phyloP scores from a whole-genome alignment of 2,329 filamentous ascomycete genomes.

The Cercospora citrullina region DNA sequence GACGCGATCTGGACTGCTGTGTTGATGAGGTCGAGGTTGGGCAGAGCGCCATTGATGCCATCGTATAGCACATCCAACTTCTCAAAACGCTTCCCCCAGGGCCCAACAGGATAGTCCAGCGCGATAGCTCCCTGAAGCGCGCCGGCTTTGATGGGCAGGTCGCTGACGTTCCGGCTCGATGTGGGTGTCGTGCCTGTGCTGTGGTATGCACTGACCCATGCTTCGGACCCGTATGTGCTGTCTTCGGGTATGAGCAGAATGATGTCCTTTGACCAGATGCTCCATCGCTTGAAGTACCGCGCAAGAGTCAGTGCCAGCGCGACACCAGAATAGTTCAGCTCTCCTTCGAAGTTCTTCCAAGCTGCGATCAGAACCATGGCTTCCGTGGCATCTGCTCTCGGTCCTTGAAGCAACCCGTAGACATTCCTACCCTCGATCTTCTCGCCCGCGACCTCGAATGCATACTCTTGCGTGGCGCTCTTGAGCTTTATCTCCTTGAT shows the following conservation, averaged over 20 bases:
- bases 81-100: slow-evolving; percentile 77
- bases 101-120: slow-evolving; percentile 76
- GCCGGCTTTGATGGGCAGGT: slow-evolving; percentile 85
- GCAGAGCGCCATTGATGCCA: slow-evolving; percentile 90
- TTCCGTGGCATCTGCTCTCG: slow-evolving; percentile 92
- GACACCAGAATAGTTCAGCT: slow-evolving; percentile 83
- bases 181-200: slow-evolving; percentile 73
- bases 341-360: slow-evolving; percentile 77
- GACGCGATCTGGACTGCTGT: slow-evolving; percentile 83
- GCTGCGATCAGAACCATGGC: slow-evolving; percentile 90
- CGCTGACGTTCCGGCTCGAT: slow-evolving; percentile 55
- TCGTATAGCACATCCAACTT: slow-evolving; percentile 91
- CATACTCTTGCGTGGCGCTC: slow-evolving; percentile 82
- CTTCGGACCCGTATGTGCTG: slow-evolving; percentile 85
- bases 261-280: slow-evolving; percentile 98
- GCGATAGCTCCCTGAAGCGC: slow-evolving; percentile 89
- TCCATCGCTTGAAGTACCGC: slow-evolving; percentile 97
- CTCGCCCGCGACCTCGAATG: slow-evolving; percentile 75
- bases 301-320: slow-evolving; percentile 82
- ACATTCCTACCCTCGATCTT: slow-evolving; percentile 80
- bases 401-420: slow-evolving; percentile 90
- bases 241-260: slow-evolving; percentile 88
- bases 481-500: slow-evolving; percentile 80
- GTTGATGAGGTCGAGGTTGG: slow-evolving; percentile 94
- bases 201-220: slow-evolving; percentile 98